These are phyloP conservation scores for Penicillium arizonense DNA, from an alignment of 495 filamentous ascomycete genomes.

Conservation along the genomic window DNA sequence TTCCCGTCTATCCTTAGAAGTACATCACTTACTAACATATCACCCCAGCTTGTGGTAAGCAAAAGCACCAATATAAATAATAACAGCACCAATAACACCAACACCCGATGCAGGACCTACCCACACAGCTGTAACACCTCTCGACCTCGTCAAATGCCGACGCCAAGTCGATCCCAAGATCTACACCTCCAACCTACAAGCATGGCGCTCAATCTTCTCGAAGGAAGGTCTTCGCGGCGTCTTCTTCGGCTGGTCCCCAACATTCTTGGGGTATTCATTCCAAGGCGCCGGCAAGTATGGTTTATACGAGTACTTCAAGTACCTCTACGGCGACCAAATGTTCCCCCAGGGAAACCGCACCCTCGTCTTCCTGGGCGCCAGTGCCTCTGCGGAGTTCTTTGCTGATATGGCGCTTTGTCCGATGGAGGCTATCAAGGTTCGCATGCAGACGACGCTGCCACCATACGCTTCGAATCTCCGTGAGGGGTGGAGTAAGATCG, in stretches of 20 bases:
- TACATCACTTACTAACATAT: constrained; percentile 2
- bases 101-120: constrained; percentile 39
- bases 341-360: constrained; percentile 64
- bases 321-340: constrained; percentile 63
- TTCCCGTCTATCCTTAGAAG: not conserved
- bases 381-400: constrained; percentile 65
- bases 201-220: constrained; percentile 63
- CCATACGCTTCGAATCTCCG: constrained; percentile 60
- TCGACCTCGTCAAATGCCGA: constrained; percentile 68
- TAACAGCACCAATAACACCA: constrained; percentile 8
- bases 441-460: constrained; percentile 70
- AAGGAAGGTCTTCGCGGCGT: constrained; percentile 67
- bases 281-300: constrained; percentile 80
- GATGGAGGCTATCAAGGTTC: constrained; percentile 68
- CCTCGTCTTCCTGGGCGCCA: constrained; percentile 61
- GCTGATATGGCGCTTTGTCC: constrained; percentile 68
- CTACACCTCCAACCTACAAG: constrained; percentile 65
- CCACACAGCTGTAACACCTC: constrained; percentile 59
- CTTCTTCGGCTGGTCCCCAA: constrained; percentile 72
- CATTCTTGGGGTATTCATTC: constrained; percentile 66
- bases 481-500: constrained; percentile 61
- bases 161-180: constrained; percentile 71
- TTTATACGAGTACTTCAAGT: constrained; percentile 74
- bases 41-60: constrained; percentile 57
- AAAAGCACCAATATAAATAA: not conserved